phyloP scores from a whole-genome alignment of 805 yeast genomes.

The Kregervanrija pseudodelftensis region DNA sequence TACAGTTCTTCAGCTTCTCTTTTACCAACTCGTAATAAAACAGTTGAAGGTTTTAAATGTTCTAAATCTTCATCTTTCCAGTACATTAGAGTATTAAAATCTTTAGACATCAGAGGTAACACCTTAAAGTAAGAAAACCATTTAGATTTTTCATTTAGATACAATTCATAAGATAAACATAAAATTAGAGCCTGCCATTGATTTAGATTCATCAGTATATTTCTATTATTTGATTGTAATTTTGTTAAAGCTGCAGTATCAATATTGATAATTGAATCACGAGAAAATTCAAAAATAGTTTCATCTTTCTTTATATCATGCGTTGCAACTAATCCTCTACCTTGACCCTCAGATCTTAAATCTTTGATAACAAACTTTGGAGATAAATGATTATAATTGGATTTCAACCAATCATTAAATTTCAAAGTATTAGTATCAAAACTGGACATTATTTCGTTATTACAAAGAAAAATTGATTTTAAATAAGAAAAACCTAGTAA shows the following conservation, averaged over 20 bases:
- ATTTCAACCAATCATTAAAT: conserved; percentile 40
- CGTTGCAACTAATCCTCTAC: conserved; percentile 68
- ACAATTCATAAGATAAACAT: conserved; percentile 55
- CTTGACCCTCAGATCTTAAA: conserved; percentile 51
- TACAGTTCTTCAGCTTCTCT: conserved; percentile 59
- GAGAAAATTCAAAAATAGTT: conserved; percentile 61
- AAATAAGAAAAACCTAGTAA: background rate
- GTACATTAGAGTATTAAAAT: conserved; percentile 65
- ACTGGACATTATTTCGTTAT: conserved; percentile 1
- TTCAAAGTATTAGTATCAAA: conserved; percentile 27
- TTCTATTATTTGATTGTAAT: conserved; percentile 26
- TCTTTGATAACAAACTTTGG: conserved; percentile 56
- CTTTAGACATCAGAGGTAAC: conserved; percentile 41
- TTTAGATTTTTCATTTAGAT: conserved; percentile 36
- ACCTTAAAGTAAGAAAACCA: conserved; percentile 73
- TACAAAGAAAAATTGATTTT: background rate
- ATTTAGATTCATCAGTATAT: conserved; percentile 35
- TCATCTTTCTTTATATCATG: conserved; percentile 58
- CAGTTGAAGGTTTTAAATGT: conserved; percentile 59
- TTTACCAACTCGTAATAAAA: conserved; percentile 64
- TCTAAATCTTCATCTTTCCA: conserved; percentile 64
- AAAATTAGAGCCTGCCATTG: conserved; percentile 80
- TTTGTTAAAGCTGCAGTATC: conserved; percentile 42
- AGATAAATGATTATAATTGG: conserved; percentile 41
- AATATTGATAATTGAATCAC: conserved; percentile 49